phyloP scores from a whole-genome alignment of 202 grass and related monocot genomes.

The Panicum virgatum region DNA sequence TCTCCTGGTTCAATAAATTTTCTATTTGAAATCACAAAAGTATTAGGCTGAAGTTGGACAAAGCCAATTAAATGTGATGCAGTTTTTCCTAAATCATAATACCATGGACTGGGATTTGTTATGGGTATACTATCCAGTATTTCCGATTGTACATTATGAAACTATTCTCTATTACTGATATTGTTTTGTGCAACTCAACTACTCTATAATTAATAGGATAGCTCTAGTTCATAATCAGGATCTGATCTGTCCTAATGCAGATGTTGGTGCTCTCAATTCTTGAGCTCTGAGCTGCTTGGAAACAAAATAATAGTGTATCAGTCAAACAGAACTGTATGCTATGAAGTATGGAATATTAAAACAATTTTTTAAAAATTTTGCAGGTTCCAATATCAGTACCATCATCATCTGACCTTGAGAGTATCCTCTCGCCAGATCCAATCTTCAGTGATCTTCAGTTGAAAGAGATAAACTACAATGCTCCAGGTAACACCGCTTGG shows the following conservation, averaged over 20 bases:
- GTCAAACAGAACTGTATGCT: constrained; percentile 13
- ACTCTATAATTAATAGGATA: background rate
- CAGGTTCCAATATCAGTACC: constrained; percentile 66
- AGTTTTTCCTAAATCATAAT: background rate
- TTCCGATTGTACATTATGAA: background rate
- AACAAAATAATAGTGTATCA: constrained; percentile 9
- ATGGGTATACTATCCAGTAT: background rate
- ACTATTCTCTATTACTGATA: background rate
- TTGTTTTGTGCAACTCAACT: constrained; percentile 5
- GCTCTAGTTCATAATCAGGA: background rate
- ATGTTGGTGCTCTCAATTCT: constrained; percentile 5
- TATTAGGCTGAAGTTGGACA: constrained; percentile 1
- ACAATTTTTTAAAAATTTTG: constrained; percentile 29
- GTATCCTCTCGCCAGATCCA: constrained; percentile 61
- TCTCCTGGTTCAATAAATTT: background rate
- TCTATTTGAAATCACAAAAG: constrained; percentile 19
- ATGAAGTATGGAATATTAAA: constrained; percentile 32
- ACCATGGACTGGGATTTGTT: background rate
- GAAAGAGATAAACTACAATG: constrained; percentile 57
- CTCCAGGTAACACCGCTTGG: constrained; percentile 55
- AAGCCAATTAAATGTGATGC: background rate
- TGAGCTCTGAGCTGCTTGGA: background rate
- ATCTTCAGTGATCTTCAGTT: constrained; percentile 54
- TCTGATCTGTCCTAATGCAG: background rate
- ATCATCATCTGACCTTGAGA: constrained; percentile 55